Base-by-base conservation (phyloP, 257 asterid species). In the Striga asiatica region DNA sequence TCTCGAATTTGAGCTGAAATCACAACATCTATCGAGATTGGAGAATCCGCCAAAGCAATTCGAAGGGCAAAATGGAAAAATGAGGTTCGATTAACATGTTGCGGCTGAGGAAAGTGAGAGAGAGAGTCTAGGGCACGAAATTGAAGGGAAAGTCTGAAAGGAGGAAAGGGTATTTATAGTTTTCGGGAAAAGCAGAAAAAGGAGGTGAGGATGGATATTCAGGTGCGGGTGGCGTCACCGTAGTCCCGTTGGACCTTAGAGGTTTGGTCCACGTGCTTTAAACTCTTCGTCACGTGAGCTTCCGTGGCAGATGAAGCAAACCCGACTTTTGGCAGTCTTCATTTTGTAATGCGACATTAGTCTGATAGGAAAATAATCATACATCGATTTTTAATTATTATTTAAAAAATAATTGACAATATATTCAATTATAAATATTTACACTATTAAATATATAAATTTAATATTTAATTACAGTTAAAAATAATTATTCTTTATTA, bases 101-200 rank as follows among this genome's bases (percentile, higher is more conserved):
- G 73, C 78, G 81, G 81, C 81, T 61, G 62, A 59, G 64, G 72
- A 47, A 20, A 52, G 50, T 46, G 76, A 52, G 50, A 52, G 76
- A 42, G 34, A 28, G 27, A 43, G 67, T 64, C 73, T 75, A 75
- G 78, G 78, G 78, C 81, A 75, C 71, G 73, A 39, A 68, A 64
- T 42, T 58, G 76, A 53, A 73, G 75, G 69, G 16, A 23, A 42
- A 42, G 59, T 22, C 34, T 41, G 32, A 48, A 35, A 27, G 58
- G 32, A 65, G 55, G 49, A 25, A 24, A 51, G 12, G 37, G 31
- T 68, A 75, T 75, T 68, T 75, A 75, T 75, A 75, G 76, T 72
- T 75, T 75, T 71, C 78, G 78, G 81, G 71, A 75, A 67, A 70
- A 46, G 56, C 27, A 61, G 65, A 45, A 48, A 16, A 52, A 16